Evolutionary conservation across 148 eudicot species (phyloP).

Genomic region (Rheum nobile): DNA sequence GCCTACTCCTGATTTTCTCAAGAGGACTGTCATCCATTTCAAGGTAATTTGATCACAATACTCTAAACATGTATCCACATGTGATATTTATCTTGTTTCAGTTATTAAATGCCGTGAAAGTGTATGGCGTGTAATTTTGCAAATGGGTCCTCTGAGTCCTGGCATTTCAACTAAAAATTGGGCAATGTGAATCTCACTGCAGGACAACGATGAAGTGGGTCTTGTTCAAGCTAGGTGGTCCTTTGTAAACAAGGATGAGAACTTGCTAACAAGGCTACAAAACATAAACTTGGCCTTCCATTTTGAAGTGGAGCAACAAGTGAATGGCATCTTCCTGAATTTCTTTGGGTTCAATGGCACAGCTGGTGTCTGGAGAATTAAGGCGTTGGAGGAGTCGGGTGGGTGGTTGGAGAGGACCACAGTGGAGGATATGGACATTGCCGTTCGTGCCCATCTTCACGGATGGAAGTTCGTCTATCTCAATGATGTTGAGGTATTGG

Average conservation of each 20-base stretch:
- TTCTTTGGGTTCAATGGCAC: constrained; percentile 25
- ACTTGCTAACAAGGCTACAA: constrained; percentile 25
- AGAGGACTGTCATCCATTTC: constrained; percentile 18
- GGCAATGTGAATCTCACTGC: not conserved
- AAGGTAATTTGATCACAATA: constrained; percentile 12
- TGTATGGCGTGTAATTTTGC: not conserved
- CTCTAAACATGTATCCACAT: not conserved
- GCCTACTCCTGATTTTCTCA: constrained; percentile 20
- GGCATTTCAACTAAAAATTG: not conserved
- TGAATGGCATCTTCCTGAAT: constrained; percentile 17
- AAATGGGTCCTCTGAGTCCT: not conserved
- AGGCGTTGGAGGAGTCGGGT: constrained; percentile 23
- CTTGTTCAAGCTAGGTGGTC: constrained; percentile 30
- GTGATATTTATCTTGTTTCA: not conserved
- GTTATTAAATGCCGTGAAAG: not conserved
- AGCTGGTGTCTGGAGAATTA: constrained; percentile 24
- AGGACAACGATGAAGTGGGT: constrained; percentile 24
- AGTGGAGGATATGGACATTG: constrained; percentile 25
- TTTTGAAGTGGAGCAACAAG: constrained; percentile 27
- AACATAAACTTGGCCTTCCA: constrained; percentile 24
- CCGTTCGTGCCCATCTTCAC: constrained; percentile 22
- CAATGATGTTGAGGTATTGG: constrained; percentile 22
- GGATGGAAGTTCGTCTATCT: constrained; percentile 28
- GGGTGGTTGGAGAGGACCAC: constrained; percentile 27
- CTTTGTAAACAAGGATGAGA: constrained; percentile 23